phyloP scores from a whole-genome alignment of 2,329 filamentous ascomycete genomes.

The Fusarium protoensiforme region DNA sequence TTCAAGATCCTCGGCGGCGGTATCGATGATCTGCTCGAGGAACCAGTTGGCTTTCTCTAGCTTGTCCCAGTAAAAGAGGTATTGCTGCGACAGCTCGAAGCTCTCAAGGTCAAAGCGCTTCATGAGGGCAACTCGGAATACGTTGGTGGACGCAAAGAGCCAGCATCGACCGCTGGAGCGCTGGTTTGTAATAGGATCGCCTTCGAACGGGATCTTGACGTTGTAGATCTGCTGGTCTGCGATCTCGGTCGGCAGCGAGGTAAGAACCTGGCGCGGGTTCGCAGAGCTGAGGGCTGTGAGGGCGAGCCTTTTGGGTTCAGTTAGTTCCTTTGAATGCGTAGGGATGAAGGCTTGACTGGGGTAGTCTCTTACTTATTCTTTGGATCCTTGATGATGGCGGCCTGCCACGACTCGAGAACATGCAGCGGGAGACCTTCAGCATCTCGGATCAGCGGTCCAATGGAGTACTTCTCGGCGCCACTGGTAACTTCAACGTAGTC shows the following conservation, averaged over 20 bases:
- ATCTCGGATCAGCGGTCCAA: slow-evolving; percentile 31
- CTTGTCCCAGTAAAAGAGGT: slow-evolving; percentile 95
- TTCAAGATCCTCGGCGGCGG: slow-evolving; percentile 76
- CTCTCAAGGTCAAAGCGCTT: slow-evolving; percentile 80
- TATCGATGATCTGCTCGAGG: slow-evolving; percentile 84
- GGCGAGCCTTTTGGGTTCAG: slow-evolving; percentile 67
- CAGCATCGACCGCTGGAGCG: slow-evolving; percentile 85
- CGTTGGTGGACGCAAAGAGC: slow-evolving; percentile 92
- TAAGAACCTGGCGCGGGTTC: slow-evolving; percentile 73
- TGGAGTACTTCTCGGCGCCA: slow-evolving; percentile 42
- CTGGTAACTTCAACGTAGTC: slow-evolving; percentile 64
- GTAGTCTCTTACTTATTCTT: slow-evolving; percentile 66
- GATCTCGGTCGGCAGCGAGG: slow-evolving; percentile 70
- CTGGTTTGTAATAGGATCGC: slow-evolving; percentile 87
- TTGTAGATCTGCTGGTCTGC: slow-evolving; percentile 85
- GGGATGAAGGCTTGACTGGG: background rate
- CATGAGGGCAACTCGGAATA: slow-evolving; percentile 90
- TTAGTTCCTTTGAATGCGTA: background rate
- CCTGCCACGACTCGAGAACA: slow-evolving; percentile 68
- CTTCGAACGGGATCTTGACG: slow-evolving; percentile 83
- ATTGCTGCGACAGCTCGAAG: slow-evolving; percentile 89
- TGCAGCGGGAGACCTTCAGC: slow-evolving; percentile 62
- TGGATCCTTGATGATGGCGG: slow-evolving; percentile 70
- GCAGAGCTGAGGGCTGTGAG: slow-evolving; percentile 77
- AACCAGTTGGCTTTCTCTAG: slow-evolving; percentile 93